These are phyloP conservation scores for Podaxis sp. DNA, from an alignment of 768 basidiomycete species.

Conservation along the genomic window DNA sequence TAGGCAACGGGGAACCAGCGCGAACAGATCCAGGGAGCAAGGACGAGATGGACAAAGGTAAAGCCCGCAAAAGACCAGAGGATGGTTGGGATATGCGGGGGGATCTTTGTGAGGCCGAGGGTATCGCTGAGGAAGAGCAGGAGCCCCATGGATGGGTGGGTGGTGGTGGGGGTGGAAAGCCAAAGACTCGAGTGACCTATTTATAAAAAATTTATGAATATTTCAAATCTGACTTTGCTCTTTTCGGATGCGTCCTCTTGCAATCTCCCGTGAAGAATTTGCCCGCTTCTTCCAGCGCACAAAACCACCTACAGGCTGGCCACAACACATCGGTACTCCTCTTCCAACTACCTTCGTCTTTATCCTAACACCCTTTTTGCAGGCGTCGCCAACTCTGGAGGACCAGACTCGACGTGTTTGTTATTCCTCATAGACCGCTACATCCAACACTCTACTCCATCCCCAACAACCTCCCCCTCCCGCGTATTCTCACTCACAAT, in stretches of 20 bases:
- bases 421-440: constrained; percentile 59
- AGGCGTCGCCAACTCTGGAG: constrained; percentile 81
- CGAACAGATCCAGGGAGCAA: constrained; percentile 51
- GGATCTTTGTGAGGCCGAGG: constrained; percentile 51
- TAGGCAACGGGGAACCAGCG: constrained; percentile 46
- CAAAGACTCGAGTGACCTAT: not conserved
- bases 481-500: constrained; percentile 57
- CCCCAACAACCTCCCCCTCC: not conserved
- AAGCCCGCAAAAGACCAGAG: constrained; percentile 53
- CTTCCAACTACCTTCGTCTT: constrained; percentile 37
- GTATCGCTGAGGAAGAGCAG: constrained; percentile 24
- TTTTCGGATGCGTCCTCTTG: constrained; percentile 13
- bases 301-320: constrained; percentile 48
- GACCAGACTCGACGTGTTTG: constrained; percentile 78
- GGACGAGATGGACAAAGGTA: constrained; percentile 48
- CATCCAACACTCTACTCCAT: constrained; percentile 21
- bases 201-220: not conserved
- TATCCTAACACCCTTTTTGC: not conserved
- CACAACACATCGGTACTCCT: not conserved
- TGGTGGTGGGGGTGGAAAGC: not conserved
- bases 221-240: not conserved
- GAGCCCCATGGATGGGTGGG: constrained; percentile 10
- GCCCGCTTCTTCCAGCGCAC: constrained; percentile 38
- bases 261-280: constrained; percentile 49
- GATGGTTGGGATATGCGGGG: constrained; percentile 50